These are phyloP conservation scores for Xylariaceae sp. DNA, from an alignment of 2,329 filamentous ascomycete genomes.

Conservation along the genomic window DNA sequence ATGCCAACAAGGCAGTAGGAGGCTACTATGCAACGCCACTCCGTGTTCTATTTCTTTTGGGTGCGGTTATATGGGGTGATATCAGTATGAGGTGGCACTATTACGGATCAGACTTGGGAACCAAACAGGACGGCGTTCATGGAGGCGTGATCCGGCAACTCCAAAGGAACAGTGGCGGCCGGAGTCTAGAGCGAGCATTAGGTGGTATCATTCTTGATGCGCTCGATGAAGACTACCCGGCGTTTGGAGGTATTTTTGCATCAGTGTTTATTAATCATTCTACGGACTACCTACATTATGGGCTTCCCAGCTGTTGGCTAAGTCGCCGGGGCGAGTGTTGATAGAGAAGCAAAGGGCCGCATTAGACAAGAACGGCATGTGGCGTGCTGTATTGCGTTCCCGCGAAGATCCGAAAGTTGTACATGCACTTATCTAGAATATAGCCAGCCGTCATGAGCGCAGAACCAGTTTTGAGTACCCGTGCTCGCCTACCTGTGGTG, in stretches of 20 bases:
- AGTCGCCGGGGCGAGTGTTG: conserved; percentile 5
- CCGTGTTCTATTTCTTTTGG: conserved; percentile 7
- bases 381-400: background rate
- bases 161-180: conserved; percentile 16
- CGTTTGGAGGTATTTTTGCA: conserved; percentile 17
- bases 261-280: conserved; percentile 17
- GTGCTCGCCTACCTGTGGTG: no score
- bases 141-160: conserved; percentile 11
- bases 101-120: conserved; percentile 13
- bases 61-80: conserved; percentile 7
- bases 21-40: background rate
- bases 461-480: background rate
- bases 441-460: conserved; percentile 2
- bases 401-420: conserved; percentile 7
- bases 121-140: conserved; percentile 17
- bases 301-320: conserved; percentile 3
- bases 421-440: conserved; percentile 15
- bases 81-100: conserved; percentile 19
- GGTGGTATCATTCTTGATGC: conserved; percentile 22
- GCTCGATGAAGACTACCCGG: conserved; percentile 30
- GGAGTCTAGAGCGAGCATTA: conserved; percentile 29
- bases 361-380: conserved; percentile 14
- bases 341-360: conserved; percentile 13
- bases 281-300: conserved; percentile 16
- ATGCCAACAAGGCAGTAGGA: background rate